These are phyloP conservation scores for Kuraishia molischiana DNA, from an alignment of 805 yeast species.

Conservation along the genomic window DNA sequence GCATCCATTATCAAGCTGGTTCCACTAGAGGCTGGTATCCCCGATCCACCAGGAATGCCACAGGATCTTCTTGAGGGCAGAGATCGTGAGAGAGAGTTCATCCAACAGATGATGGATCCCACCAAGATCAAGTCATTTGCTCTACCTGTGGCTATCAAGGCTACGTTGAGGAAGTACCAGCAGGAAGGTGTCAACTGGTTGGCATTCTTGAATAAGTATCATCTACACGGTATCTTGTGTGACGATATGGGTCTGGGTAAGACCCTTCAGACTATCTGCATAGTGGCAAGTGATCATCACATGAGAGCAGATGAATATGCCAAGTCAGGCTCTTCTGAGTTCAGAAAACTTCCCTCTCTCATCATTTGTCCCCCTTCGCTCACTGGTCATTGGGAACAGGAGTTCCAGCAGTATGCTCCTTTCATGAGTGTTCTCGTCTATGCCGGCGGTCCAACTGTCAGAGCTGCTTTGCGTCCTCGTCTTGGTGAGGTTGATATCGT, in stretches of 20 bases:
- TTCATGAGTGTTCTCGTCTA: slow-evolving; percentile 74
- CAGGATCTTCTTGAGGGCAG: slow-evolving; percentile 75
- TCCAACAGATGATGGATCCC: slow-evolving; percentile 97
- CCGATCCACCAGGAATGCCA: slow-evolving; percentile 91
- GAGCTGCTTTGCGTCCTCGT: slow-evolving; percentile 45
- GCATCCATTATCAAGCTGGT: slow-evolving; percentile 93
- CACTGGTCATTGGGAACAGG: slow-evolving; percentile 99
- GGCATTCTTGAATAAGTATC: slow-evolving; percentile 89
- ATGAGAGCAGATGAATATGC: slow-evolving; percentile 63
- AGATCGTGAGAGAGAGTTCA: slow-evolving; percentile 88
- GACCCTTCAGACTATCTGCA: slow-evolving; percentile 93
- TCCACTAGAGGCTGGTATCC: slow-evolving; percentile 95
- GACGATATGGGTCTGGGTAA: slow-evolving; percentile 99
- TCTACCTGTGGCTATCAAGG: slow-evolving; percentile 85
- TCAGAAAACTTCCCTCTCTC: slow-evolving; percentile 70
- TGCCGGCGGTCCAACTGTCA: slow-evolving; percentile 82
- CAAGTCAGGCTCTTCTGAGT: slow-evolving; percentile 52
- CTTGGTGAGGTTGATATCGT: slow-evolving; percentile 66
- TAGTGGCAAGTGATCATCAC: slow-evolving; percentile 93
- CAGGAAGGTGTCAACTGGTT: slow-evolving; percentile 99
- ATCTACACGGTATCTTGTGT: slow-evolving; percentile 93
- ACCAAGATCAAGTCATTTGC: slow-evolving; percentile 79
- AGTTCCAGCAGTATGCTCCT: slow-evolving; percentile 82
- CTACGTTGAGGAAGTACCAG: slow-evolving; percentile 88
- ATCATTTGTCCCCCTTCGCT: slow-evolving; percentile 95